These are phyloP conservation scores for Rhodotorula sp. DNA, from an alignment of 1,284 basidiomycete genomes.

Conservation along the genomic window DNA sequence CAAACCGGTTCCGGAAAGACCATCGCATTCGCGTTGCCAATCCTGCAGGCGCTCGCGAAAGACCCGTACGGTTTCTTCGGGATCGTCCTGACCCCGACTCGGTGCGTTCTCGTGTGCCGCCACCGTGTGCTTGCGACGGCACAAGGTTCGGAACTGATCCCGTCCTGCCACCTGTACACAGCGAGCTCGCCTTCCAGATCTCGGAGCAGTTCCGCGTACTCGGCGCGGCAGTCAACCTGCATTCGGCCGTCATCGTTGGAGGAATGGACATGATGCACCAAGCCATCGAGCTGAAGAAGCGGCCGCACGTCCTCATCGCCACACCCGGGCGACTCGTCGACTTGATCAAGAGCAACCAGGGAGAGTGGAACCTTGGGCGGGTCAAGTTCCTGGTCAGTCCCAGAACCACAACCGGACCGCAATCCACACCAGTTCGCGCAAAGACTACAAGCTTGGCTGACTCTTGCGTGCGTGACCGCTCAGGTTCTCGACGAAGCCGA, in stretches of 20 bases:
- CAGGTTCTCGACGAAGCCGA: constrained; percentile 97
- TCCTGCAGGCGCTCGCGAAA: constrained; percentile 79
- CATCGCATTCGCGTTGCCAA: constrained; percentile 93
- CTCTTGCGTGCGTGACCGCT: neutral
- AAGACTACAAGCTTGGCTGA: neutral
- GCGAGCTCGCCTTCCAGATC: constrained; percentile 95
- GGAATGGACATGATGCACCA: constrained; percentile 99
- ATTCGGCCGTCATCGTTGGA: constrained; percentile 87
- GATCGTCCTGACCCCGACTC: constrained; percentile 87
- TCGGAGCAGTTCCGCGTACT: constrained; percentile 93
- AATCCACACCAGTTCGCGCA: no score
- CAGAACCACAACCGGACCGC: no score
- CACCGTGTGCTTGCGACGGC: neutral
- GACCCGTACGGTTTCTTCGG: constrained; percentile 95
- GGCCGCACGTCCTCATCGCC: constrained; percentile 92
- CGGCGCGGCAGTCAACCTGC: constrained; percentile 74
- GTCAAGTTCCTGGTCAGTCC: constrained; percentile 76
- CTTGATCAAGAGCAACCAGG: constrained; percentile 70
- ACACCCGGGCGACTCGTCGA: constrained; percentile 96
- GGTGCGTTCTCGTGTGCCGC: constrained; percentile 56
- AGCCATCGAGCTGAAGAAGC: constrained; percentile 76
- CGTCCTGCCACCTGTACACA: constrained; percentile 46
- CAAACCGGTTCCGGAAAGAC: constrained; percentile 99
- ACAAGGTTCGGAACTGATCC: neutral
- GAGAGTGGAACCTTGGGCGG: constrained; percentile 79